phyloP scores from a whole-genome alignment of 768 basidiomycete genomes.

The Lactarius indigo region DNA sequence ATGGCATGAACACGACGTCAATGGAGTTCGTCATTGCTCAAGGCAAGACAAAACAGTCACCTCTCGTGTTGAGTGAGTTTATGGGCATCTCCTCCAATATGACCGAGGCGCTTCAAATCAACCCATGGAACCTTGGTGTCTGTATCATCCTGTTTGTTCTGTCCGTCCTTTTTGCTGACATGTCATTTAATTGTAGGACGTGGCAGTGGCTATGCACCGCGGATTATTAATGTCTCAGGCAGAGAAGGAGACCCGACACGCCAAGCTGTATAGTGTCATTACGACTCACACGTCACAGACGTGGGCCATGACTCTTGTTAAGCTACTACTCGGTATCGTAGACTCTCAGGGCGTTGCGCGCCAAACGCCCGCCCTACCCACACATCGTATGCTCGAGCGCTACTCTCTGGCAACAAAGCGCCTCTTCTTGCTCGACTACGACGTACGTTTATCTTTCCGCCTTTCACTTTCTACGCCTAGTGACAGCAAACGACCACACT shows the following conservation, averaged over 20 bases:
- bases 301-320: conserved; percentile 88
- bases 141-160: conserved; percentile 30
- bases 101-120: conserved; percentile 84
- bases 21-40: conserved; percentile 99
- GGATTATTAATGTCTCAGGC: conserved; percentile 76
- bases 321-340: conserved; percentile 83
- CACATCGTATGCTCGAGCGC: conserved; percentile 47
- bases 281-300: conserved; percentile 92
- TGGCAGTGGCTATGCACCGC: conserved; percentile 85
- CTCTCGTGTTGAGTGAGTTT: conserved; percentile 92
- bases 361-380: conserved; percentile 80
- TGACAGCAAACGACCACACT: background rate
- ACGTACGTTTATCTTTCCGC: conserved; percentile 48
- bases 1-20: conserved; percentile 98
- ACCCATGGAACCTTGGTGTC: conserved; percentile 94
- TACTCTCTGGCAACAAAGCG: conserved; percentile 77
- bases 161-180: background rate
- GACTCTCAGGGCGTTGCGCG: conserved; percentile 74
- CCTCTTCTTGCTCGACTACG: conserved; percentile 93
- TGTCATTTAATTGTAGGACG: conserved; percentile 48
- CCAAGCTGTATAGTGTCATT: conserved; percentile 74
- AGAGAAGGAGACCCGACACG: conserved; percentile 76
- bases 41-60: conserved; percentile 74
- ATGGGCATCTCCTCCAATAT: conserved; percentile 96
- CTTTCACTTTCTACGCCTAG: background rate